These are phyloP conservation scores for Trichoderma lentiforme DNA, from an alignment of 2,329 filamentous ascomycete species.

Conservation along the genomic window DNA sequence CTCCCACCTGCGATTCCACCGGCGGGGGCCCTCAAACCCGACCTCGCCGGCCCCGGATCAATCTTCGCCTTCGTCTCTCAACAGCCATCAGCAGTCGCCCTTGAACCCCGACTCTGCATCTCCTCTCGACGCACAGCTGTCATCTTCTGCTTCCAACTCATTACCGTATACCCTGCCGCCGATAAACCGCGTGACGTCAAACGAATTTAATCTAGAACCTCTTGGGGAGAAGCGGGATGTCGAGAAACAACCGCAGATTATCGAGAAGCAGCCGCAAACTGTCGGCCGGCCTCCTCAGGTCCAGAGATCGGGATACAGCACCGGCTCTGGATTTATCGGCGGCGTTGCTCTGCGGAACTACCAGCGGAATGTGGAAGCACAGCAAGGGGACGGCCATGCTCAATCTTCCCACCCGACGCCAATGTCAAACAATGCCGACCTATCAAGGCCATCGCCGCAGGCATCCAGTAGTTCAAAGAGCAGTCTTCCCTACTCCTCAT, in stretches of 20 bases:
- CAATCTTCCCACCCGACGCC: slow-evolving; percentile 10
- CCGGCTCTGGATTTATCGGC: slow-evolving; percentile 50
- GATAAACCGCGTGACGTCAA: slow-evolving; percentile 47
- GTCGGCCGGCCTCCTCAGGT: slow-evolving; percentile 28
- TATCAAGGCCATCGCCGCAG: slow-evolving; percentile 30
- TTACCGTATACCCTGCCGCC: slow-evolving; percentile 50
- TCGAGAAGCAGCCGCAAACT: slow-evolving; percentile 17
- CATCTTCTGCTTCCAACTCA: slow-evolving; percentile 35
- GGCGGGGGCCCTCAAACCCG: slow-evolving; percentile 54
- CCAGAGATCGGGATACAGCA: slow-evolving; percentile 34
- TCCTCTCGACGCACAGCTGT: slow-evolving; percentile 34
- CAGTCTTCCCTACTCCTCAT: slow-evolving; percentile 37
- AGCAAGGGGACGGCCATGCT: slow-evolving; percentile 19
- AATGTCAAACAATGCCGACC: slow-evolving; percentile 31
- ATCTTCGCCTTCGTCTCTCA: slow-evolving; percentile 36
- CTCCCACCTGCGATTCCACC: slow-evolving; percentile 56
- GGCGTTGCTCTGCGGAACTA: slow-evolving; percentile 53
- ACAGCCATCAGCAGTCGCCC: slow-evolving; percentile 41
- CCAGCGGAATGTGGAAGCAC: slow-evolving; percentile 37
- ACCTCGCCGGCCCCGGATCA: slow-evolving; percentile 51
- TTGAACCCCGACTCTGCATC: slow-evolving; percentile 39
- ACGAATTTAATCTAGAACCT: slow-evolving; percentile 28
- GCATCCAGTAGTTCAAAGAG: slow-evolving; percentile 30
- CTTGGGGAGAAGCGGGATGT: slow-evolving; percentile 26
- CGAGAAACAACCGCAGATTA: slow-evolving; percentile 21